These are phyloP conservation scores for Scortechinia acanthostroma DNA, from an alignment of 2,329 filamentous ascomycete species.

Conservation along the genomic window DNA sequence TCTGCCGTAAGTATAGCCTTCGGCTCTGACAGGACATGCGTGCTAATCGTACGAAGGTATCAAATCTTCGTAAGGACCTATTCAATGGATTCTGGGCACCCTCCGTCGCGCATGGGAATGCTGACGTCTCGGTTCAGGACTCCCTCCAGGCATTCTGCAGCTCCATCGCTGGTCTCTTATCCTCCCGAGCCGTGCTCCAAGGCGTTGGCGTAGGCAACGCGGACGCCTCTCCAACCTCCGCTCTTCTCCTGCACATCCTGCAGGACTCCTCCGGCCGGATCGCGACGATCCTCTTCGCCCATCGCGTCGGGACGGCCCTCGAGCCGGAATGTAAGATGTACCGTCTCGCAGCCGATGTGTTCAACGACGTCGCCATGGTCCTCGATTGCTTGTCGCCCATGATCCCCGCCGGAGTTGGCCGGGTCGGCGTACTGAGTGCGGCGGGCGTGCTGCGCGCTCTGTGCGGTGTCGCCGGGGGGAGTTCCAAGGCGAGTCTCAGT, in stretches of 20 bases:
- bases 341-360: constrained; percentile 60
- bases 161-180: constrained; percentile 55
- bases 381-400: constrained; percentile 62
- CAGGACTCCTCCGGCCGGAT: constrained; percentile 60
- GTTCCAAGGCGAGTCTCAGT: constrained; percentile 62
- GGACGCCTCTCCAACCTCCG: constrained; percentile 54
- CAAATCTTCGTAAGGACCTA: constrained; percentile 52
- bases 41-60: constrained; percentile 37
- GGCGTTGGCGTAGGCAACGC: constrained; percentile 65
- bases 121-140: constrained; percentile 26
- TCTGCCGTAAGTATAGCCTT: constrained; percentile 37
- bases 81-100: background rate
- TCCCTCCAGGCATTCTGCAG: constrained; percentile 60
- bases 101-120: too few species aligned
- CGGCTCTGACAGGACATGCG: constrained; percentile 2
- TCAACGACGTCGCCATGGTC: constrained; percentile 68
- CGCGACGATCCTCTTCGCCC: constrained; percentile 65
- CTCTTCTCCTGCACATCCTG: constrained; percentile 57
- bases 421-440: constrained; percentile 49
- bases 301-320: constrained; percentile 57
- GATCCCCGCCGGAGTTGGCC: constrained; percentile 40
- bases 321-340: constrained; percentile 72
- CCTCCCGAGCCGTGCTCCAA: constrained; percentile 62
- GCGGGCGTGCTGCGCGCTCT: constrained; percentile 55
- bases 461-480: constrained; percentile 65